Conservation (phyloP, 148 eudicot genomes). For the Rheum nobile region DNA sequence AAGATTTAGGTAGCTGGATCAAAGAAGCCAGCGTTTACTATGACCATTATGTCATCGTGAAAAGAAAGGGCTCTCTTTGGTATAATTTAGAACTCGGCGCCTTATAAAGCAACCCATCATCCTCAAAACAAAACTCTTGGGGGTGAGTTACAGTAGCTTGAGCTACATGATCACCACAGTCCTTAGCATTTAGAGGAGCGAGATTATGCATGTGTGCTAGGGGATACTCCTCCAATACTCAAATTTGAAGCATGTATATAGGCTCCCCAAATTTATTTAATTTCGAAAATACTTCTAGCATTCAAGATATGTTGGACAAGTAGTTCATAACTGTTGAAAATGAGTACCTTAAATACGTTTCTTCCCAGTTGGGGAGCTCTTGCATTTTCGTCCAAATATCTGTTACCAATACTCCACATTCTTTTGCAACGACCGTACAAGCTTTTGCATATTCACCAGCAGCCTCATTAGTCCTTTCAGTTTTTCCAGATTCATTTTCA, state of each 20-base stretch:
- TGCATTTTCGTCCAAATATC: slow-evolving; percentile 87
- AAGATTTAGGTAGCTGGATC: too few relatives aligned
- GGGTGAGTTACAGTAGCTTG: neutral
- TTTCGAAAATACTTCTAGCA: neutral
- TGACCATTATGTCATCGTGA: neutral
- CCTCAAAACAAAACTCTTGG: too few relatives aligned
- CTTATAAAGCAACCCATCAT: neutral
- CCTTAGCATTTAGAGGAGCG: neutral
- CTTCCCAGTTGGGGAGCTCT: slow-evolving; percentile 48
- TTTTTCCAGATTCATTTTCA: slow-evolving; percentile 42
- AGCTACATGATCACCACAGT: neutral
- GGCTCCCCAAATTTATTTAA: too few relatives aligned
- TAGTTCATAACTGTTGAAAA: neutral
- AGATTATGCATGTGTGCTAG: neutral
- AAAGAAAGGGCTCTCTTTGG: too few relatives aligned
- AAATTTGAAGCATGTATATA: neutral
- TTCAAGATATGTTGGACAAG: neutral
- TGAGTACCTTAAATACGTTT: slow-evolving; percentile 42
- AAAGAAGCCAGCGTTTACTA: too few relatives aligned
- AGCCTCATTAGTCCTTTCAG: slow-evolving; percentile 76
- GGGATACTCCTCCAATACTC: neutral
- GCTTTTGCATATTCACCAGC: slow-evolving; percentile 69
- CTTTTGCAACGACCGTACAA: slow-evolving; percentile 52
- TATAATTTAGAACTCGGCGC: too few relatives aligned
- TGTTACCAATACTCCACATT: slow-evolving; percentile 32